Base-by-base conservation (phyloP, 495 filamentous ascomycete species). In the Podospora fimiseda region DNA sequence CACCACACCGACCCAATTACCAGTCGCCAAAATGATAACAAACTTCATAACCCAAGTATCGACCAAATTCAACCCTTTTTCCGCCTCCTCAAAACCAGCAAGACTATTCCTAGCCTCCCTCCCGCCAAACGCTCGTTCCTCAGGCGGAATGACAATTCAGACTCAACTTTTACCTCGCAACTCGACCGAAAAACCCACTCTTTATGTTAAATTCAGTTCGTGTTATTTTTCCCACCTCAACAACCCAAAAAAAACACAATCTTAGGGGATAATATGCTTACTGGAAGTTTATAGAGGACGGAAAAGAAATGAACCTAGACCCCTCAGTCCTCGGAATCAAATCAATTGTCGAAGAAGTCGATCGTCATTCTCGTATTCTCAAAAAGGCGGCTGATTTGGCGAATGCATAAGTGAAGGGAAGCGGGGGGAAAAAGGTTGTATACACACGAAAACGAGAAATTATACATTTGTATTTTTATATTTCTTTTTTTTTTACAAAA, bases 31-130 rank as follows among this genome's bases (percentile, higher is more conserved):
- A 53, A 98, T 98, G 93, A 84, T 95, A 41, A 94, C 88, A 44
- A 77, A 80, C 60, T 89, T 86, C 75, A 85, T 98, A 72, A 87
- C 89, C 63, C 78, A 86, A 61, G 84, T 97, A 55, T 78, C 80
- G 52, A 84, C 88, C 58, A 80, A 77, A 62, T 96, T 96, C 85
- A 95, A 95, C 71, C 94, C 94, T 18, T 99, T 97, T 81, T 81
- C 79, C 4, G 75, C 79, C 13, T 73, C 77, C 60, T 77, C 86
- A 33, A 88, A 89, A 60, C 85, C 90, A 24, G 89, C 89, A 27
- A 83, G 94, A 11, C 71, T 91, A 42, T 90, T 99, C 67, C 86
- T 97, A 57, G 83, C 87, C 19, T 77, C 86, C 41, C 84, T 99
- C n/a, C 92, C 93, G 7, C 80, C 87, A 18, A 81, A 86, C 50